Percentiles rank a stretch among this genome's conserved stretches.
Conservation (phyloP, 2,329 filamentous ascomycete genomes). For the Tolypocladium amazonense region DNA sequence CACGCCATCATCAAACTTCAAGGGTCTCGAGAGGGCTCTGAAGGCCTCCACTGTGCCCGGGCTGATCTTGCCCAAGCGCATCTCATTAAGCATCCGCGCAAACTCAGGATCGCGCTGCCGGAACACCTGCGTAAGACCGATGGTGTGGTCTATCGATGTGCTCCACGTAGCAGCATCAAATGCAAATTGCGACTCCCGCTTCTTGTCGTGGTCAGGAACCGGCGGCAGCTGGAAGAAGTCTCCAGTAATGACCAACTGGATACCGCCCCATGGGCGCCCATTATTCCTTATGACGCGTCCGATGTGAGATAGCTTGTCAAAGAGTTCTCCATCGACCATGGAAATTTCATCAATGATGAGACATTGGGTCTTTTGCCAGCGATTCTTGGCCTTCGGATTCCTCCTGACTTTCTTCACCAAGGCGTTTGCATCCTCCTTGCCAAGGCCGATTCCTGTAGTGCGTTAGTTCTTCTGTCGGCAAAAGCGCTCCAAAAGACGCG, state of each 20-base stretch:
- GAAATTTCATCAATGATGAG: slow-evolving; percentile 92
- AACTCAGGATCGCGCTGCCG: slow-evolving; percentile 86
- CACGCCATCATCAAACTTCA: slow-evolving; percentile 64
- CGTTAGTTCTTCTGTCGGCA: slow-evolving; percentile 1
- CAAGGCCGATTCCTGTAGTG: slow-evolving; percentile 60
- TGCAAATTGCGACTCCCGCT: slow-evolving; percentile 67
- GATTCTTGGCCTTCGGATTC: slow-evolving; percentile 76
- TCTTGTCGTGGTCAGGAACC: slow-evolving; percentile 66
- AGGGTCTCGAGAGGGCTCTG: slow-evolving; percentile 57
- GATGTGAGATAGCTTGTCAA: slow-evolving; percentile 89
- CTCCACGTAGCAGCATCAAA: slow-evolving; percentile 90
- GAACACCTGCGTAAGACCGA: slow-evolving; percentile 90
- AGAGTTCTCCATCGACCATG: slow-evolving; percentile 96
- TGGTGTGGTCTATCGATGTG: slow-evolving; percentile 89
- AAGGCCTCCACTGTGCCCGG: slow-evolving; percentile 70
- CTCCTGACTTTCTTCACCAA: slow-evolving; percentile 84
- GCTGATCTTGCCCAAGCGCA: slow-evolving; percentile 78
- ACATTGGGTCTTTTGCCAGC: slow-evolving; percentile 82
- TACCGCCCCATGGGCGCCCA: slow-evolving; percentile 85
- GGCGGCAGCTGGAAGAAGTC: slow-evolving; percentile 97
- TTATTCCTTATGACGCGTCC: slow-evolving; percentile 82
- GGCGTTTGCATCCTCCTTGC: slow-evolving; percentile 73
- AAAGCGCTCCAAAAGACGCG: background rate
- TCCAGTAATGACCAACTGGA: slow-evolving; percentile 89
- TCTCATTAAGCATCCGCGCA: slow-evolving; percentile 93